phyloP scores from a whole-genome alignment of 2,329 filamentous ascomycete species.

The Arthroderma uncinatum region DNA sequence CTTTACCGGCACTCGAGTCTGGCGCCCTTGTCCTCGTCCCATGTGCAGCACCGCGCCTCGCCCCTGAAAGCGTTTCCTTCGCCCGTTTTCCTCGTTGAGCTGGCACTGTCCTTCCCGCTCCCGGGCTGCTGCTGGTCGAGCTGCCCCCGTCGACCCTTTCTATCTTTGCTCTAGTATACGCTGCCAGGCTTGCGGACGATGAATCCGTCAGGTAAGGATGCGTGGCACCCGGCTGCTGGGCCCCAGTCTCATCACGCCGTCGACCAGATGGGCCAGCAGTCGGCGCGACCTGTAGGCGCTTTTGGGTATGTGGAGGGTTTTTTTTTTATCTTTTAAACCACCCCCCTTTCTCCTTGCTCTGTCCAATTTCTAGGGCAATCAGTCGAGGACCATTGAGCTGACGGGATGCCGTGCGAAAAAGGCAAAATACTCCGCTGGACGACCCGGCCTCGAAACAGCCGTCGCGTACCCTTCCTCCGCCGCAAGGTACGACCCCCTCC shows the following conservation, averaged over 20 bases:
- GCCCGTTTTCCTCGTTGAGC: neutral
- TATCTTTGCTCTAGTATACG: neutral
- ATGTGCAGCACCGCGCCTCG: neutral
- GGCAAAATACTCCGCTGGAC: constrained; percentile 32
- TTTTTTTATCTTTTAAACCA: no score
- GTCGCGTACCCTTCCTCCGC: constrained; percentile 31
- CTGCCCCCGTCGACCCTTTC: neutral
- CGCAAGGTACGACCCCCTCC: constrained; percentile 26
- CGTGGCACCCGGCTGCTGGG: constrained; percentile 32
- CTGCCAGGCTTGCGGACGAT: constrained; percentile 18
- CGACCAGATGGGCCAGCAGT: constrained; percentile 34
- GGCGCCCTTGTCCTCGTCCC: neutral
- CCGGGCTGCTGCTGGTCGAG: neutral
- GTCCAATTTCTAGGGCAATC: neutral
- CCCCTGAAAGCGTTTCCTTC: neutral
- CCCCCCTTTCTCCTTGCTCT: neutral
- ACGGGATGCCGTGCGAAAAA: neutral
- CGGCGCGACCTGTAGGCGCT: constrained; percentile 31
- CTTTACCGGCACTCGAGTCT: neutral
- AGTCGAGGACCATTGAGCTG: neutral
- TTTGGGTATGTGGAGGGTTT: constrained; percentile 39
- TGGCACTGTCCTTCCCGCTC: neutral
- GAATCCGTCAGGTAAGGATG: constrained; percentile 35
- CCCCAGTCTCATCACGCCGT: constrained; percentile 33
- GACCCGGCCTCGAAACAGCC: constrained; percentile 18